Base-by-base conservation (phyloP, 208 protist species). In the Trypanosoma cruzi region DNA sequence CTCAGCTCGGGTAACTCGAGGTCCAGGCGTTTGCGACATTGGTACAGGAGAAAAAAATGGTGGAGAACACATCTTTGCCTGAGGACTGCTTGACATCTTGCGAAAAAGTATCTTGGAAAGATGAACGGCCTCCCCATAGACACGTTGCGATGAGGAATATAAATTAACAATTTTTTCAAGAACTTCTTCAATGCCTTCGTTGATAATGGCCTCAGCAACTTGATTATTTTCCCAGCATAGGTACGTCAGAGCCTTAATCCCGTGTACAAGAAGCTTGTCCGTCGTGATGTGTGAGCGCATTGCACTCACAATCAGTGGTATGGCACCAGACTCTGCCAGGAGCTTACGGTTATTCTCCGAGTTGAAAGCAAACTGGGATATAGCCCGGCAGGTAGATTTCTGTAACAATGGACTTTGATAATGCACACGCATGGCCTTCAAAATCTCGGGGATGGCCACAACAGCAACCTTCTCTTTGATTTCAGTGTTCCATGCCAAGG, bases 311-410 rank as follows among this genome's bases (percentile, higher is more conserved):
- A 97, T 96, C 7, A 95, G 84, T 48, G 90, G 83, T 59, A 97
- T 93, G 16, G 86, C 93, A 11, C 90, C 93, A n/a, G 80, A 72
- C 32, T 94, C 86, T 31, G 82, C 77, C 7, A 97, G 79, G 57
- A 95, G 77, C 66, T 92, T 80, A 4, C 93, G 86, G 63, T 97
- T 97, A 61, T 74, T 92, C 64, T 97, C 88, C 4, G 89, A 95
- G 77, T 97, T 96, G 75, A 96, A 97, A 42, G 93, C 90, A 64
- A 97, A 96, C 77, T 97, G 93, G 44, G 90, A 94, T 56, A 96
- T 92, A 62, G 93, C 93, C 54, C 93, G 80, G 71, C 90, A 96
- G 11, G 89, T 95, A 42, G 90, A 96, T 79, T 97, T 97, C 71
- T 97, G 93, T 40, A 97, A 77, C 46, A 95, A 71, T 22, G 90